A percentile compares a stretch with the other conserved stretches of the same genome.
These are phyloP conservation scores for Schwanniomyces polymorphus DNA, from an alignment of 805 yeast genomes.

Conservation along the genomic window DNA sequence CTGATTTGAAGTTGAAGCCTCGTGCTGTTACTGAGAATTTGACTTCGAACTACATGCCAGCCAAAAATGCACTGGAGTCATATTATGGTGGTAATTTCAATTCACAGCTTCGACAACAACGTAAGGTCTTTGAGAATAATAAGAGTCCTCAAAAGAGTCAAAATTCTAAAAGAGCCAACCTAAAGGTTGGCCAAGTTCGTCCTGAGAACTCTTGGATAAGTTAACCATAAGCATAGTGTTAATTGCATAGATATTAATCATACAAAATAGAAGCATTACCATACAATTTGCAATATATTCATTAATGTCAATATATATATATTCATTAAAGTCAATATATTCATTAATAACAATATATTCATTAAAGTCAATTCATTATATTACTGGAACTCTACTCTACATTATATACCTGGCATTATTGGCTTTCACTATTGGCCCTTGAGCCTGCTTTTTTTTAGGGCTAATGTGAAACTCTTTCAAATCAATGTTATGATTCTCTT, in stretches of 20 bases:
- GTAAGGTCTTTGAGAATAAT: slow-evolving; percentile 19
- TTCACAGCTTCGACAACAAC: slow-evolving; percentile 25
- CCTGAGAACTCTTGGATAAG: slow-evolving; percentile 25
- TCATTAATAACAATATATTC: too few species aligned
- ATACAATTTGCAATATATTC: slow-evolving; percentile 27
- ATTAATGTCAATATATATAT: not conserved
- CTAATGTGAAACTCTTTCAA: slow-evolving; percentile 21
- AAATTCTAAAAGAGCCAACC: slow-evolving; percentile 24
- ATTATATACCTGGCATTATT: slow-evolving; percentile 5
- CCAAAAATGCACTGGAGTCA: slow-evolving; percentile 8
- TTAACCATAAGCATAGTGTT: not conserved
- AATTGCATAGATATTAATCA: not conserved
- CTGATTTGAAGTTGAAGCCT: slow-evolving; percentile 30
- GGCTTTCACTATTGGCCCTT: not conserved
- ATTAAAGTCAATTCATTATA: not conserved
- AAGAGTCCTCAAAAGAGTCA: slow-evolving; percentile 17
- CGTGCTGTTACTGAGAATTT: slow-evolving; percentile 14
- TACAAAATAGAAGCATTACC: not conserved
- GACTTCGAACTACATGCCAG: slow-evolving; percentile 1
- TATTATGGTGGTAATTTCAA: slow-evolving; percentile 28
- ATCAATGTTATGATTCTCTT: slow-evolving; percentile 10
- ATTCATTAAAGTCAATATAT: too few species aligned
- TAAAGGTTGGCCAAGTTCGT: slow-evolving; percentile 24
- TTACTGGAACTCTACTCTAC: not conserved
- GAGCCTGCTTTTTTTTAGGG: slow-evolving; percentile 11